phyloP scores from a whole-genome alignment of 176 grass and related monocot genomes.

The Urochloa ruziziensis region DNA sequence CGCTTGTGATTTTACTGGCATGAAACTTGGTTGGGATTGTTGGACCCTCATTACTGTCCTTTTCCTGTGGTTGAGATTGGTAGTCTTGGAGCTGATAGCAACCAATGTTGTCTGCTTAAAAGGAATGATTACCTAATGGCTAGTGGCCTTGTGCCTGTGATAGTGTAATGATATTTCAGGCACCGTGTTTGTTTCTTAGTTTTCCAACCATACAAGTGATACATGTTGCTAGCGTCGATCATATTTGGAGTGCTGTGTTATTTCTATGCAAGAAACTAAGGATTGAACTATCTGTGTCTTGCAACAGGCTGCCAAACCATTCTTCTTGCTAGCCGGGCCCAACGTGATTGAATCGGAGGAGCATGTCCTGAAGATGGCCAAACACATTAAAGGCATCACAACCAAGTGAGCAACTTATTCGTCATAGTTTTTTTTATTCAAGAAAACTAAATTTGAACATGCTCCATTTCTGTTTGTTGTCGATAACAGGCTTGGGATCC shows the following conservation, averaged over 20 bases:
- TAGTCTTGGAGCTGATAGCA: background rate
- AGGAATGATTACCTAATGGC: background rate
- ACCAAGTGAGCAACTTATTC: conserved; percentile 55
- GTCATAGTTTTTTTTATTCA: background rate
- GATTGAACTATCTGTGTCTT: conserved; percentile 29
- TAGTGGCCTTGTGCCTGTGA: background rate
- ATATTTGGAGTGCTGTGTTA: background rate
- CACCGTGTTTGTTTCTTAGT: background rate
- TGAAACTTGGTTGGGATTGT: background rate
- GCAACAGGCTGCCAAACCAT: conserved; percentile 75
- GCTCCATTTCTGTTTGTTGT: background rate
- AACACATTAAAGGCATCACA: conserved; percentile 72
- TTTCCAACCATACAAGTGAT: background rate
- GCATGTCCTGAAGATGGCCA: conserved; percentile 86
- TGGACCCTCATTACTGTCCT: background rate
- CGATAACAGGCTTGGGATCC: conserved; percentile 65
- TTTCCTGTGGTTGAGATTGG: background rate
- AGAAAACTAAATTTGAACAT: background rate
- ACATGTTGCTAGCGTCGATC: background rate
- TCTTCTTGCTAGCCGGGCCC: conserved; percentile 85
- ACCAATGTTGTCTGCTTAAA: background rate
- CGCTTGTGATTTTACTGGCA: background rate
- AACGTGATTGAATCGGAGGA: conserved; percentile 97
- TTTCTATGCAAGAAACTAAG: background rate
- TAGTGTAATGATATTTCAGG: background rate